A percentile compares a stretch with the other conserved stretches of the same genome.
Evolutionary conservation across 2,329 filamentous ascomycete genomes (phyloP).

Genomic region (Penicillium paneum): DNA sequence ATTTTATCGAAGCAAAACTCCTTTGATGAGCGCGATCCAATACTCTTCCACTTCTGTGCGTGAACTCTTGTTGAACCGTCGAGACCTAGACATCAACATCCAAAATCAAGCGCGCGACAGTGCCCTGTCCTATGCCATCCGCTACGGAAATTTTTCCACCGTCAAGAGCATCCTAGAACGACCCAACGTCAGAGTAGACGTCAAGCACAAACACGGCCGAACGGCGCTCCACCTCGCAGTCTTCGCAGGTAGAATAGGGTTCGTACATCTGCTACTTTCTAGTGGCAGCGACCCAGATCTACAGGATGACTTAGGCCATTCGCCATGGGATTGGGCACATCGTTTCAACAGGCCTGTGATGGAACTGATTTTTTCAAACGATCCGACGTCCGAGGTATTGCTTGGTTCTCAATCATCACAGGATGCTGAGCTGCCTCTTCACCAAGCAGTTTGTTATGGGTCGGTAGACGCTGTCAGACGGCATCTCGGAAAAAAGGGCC

Average conservation of each 20-base stretch:
- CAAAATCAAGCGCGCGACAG: constrained; percentile 1
- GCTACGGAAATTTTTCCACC: too few relatives aligned
- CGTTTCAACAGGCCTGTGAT: not conserved
- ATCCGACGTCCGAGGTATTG: not conserved
- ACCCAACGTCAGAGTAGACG: not conserved
- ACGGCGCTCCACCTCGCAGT: not conserved
- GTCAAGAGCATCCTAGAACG: not conserved
- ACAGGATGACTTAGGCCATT: not conserved
- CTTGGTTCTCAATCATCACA: not conserved
- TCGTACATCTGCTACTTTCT: not conserved
- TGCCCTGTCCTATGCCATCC: too few relatives aligned
- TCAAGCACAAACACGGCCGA: not conserved
- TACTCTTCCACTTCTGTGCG: constrained; percentile 2
- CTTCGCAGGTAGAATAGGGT: not conserved
- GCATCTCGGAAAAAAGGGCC: not conserved
- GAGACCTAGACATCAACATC: not conserved
- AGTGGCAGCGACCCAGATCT: not conserved
- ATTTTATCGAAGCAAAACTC: constrained; percentile 3
- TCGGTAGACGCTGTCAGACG: constrained; percentile 1
- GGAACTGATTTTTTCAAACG: not conserved
- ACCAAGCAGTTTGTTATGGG: not conserved
- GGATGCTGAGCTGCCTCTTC: not conserved
- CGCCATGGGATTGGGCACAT: not conserved
- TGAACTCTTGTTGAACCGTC: not conserved
- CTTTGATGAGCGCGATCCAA: not conserved